Evolutionary conservation across 148 eudicot genomes (phyloP), one percentile per base, ranked within the genome.

Genomic region (Mesembryanthemum crystallinum): DNA sequence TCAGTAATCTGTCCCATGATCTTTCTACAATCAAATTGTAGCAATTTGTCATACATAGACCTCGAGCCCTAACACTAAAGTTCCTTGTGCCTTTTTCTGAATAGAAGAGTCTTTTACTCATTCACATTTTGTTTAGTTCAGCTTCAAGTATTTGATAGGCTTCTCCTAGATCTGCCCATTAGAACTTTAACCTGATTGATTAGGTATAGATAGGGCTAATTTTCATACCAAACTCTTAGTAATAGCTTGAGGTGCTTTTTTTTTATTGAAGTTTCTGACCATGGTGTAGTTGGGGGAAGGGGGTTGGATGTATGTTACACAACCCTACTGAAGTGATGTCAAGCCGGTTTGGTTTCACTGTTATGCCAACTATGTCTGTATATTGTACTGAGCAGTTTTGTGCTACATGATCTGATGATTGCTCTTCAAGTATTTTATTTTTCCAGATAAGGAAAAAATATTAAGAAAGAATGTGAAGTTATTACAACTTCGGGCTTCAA

Each of bases 1-100:
- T 95, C 70, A 83, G 98, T 88, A 79, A 49, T 49, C 65, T 72
- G 24, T 9, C 14, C 29, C 27, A 64, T 75, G 33, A 67, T 42
- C 32, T 73, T 57, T 61, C 51, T 67, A 28, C 35, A 51, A 15
- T 60, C 55, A 51, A 70, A 20, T 35, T 64, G 64, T 42, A 37
- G 52, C 25, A 25, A 47, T 78, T 32, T 68, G 25, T 73, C 20
- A 51, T 30, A n/a, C 65, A 72, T 72, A n/a, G 20, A 64, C 47
- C 60, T 13, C 64, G 52, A 70, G 20, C 49, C 67, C 27, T 25
- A 45, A 39, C 9, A 25, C 66, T 60, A 47, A 45, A 30, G 15
- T 15, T 33, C 15, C 27, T 43, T 30, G 20, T 74, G 69, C 25
- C 28, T 17, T 28, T 25, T 17, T 30, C 27, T 27, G 21, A 60